phyloP scores from a whole-genome alignment of 2,329 filamentous ascomycete species.

The Fusarium sp. region DNA sequence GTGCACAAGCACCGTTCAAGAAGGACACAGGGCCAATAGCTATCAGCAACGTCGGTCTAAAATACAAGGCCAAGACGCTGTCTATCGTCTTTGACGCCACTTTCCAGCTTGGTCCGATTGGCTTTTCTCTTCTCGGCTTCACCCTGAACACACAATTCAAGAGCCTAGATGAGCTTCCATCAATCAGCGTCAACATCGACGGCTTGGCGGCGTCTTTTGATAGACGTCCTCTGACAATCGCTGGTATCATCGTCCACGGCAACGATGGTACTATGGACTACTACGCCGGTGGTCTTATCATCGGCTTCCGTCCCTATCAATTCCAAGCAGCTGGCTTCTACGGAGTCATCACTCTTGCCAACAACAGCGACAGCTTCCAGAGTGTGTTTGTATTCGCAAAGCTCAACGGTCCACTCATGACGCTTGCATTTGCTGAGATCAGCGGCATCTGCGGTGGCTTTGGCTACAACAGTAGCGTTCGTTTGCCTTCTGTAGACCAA shows the following conservation, averaged over 20 bases:
- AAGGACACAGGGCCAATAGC: background rate
- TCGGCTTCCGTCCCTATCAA: constrained; percentile 48
- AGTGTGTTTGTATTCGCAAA: constrained; percentile 51
- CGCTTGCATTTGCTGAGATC: constrained; percentile 50
- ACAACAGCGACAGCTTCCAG: constrained; percentile 30
- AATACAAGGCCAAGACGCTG: background rate
- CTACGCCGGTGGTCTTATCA: constrained; percentile 50
- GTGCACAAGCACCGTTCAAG: background rate
- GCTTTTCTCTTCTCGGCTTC: background rate
- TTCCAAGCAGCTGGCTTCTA: constrained; percentile 54
- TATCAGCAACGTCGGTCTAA: background rate
- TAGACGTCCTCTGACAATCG: constrained; percentile 48
- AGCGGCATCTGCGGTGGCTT: constrained; percentile 50
- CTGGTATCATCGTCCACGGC: constrained; percentile 47
- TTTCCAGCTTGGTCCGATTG: background rate
- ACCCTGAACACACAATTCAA: background rate
- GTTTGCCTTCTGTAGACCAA: constrained; percentile 41
- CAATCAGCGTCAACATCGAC: constrained; percentile 34
- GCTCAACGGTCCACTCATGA: constrained; percentile 51
- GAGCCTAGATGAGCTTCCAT: background rate
- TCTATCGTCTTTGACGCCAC: background rate
- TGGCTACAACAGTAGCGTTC: constrained; percentile 51
- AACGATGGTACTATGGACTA: constrained; percentile 39
- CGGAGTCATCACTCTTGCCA: constrained; percentile 34
- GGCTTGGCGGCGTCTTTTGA: constrained; percentile 49